These are phyloP conservation scores for Phytopythium cucurbitacearum DNA, from an alignment of 352 stramenopile genomes.

Conservation along the genomic window DNA sequence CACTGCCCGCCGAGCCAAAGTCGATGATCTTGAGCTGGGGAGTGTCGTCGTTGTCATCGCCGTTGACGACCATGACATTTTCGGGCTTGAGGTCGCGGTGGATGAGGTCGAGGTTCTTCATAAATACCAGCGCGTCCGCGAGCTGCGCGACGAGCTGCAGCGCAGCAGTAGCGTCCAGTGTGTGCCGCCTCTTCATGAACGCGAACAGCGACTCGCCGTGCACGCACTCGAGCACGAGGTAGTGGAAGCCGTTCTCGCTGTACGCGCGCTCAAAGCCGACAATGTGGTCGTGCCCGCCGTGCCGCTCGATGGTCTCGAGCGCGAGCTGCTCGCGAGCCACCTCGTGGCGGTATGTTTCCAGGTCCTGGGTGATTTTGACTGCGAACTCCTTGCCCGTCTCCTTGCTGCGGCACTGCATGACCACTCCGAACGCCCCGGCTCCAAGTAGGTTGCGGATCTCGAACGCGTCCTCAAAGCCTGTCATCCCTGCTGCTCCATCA, in stretches of 20 bases:
- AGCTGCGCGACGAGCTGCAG: constrained; percentile 59
- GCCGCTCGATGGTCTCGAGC: constrained; percentile 40
- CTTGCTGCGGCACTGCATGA: constrained; percentile 80
- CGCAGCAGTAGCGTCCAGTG: constrained; percentile 36
- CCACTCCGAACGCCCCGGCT: constrained; percentile 72
- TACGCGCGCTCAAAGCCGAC: constrained; percentile 62
- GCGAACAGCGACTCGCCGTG: constrained; percentile 60
- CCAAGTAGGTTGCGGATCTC: constrained; percentile 59
- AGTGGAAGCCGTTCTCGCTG: constrained; percentile 76
- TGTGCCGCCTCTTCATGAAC: constrained; percentile 53
- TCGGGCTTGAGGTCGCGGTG: constrained; percentile 89
- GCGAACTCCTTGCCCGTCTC: constrained; percentile 49
- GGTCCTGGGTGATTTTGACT: constrained; percentile 77
- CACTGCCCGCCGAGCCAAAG: constrained; percentile 70
- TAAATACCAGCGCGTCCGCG: constrained; percentile 61
- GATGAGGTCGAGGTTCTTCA: constrained; percentile 56
- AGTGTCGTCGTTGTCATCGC: constrained; percentile 2
- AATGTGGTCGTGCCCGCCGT: constrained; percentile 60
- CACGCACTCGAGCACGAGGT: constrained; percentile 79
- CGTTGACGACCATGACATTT: constrained; percentile 73
- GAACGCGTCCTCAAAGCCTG: constrained; percentile 58
- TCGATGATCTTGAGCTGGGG: constrained; percentile 79
- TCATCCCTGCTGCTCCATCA: not conserved
- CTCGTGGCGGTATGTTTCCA: constrained; percentile 46
- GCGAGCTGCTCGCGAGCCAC: constrained; percentile 58